Base-by-base conservation (phyloP, 352 stramenopile species). In the Thalassiosira sp. region DNA sequence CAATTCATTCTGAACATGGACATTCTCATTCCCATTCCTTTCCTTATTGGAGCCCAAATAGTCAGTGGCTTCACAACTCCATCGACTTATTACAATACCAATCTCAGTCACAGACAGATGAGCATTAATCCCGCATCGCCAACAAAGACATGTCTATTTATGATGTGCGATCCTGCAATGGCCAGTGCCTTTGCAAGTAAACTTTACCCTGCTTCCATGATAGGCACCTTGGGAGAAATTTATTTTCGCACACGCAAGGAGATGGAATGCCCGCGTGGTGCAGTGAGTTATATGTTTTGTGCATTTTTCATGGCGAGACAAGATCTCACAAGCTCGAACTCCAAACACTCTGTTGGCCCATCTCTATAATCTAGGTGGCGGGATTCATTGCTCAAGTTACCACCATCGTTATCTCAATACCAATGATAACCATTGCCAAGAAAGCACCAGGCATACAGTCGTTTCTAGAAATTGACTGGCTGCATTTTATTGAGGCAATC, bases 401-500 rank as follows among this genome's bases (percentile, higher is more conserved):
- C n/a, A 68, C 70, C 8, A 68, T 79, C 11, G 7, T 79, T 10
- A 16, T 73, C 7, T 72, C 70, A 13, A 73, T 79, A 57, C 70
- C 70, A 25, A 67, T 79, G 70, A 72, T 79, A 51, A 8, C 40
- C 7, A 58, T 73, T 18, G 35, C 59, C 3, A 67, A 63, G 20
- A 66, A 45, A 31, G 45, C 63, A 40, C 42, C 43, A 11, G 52
- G 52, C 33, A 60, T 79, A 22, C 28, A 49, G 1, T 73, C 70
- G 1, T 45, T 73, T 24, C 24, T 79, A 18, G 60, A 79, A 73
- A 24, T 79, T 5, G 70, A 79, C 20, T 79, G 70, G 70, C 25
- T 79, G 5, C 70, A 79, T 79, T 79, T 72, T 53, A 58, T 79
- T 0, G 70, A 79, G 54, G 16, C 70, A 40, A 35, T 79, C 31